phyloP scores from a whole-genome alignment of 2,329 filamentous ascomycete species.

The Cryphonectria carpinicola region DNA sequence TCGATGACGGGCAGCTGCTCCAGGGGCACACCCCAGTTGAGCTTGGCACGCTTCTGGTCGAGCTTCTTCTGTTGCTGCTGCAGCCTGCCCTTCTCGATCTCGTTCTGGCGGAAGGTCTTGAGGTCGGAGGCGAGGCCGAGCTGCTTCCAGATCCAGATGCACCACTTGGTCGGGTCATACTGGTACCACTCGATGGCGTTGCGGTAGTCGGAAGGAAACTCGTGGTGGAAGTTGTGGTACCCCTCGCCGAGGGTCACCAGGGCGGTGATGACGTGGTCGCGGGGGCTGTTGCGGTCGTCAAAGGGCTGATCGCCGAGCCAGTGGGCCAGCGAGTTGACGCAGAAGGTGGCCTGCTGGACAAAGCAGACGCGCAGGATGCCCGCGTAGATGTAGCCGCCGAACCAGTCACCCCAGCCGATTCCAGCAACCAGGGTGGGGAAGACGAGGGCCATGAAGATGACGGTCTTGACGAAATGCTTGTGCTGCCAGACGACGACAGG shows the following conservation, averaged over 20 bases:
- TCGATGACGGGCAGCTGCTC: slow-evolving; percentile 84
- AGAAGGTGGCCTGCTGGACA: slow-evolving; percentile 91
- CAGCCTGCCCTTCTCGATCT: slow-evolving; percentile 88
- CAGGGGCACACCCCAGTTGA: slow-evolving; percentile 86
- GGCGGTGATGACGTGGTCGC: slow-evolving; percentile 85
- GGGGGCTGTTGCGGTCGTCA: slow-evolving; percentile 88
- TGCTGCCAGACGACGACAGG: slow-evolving; percentile 86
- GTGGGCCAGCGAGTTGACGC: slow-evolving; percentile 88
- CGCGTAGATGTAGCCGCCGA: slow-evolving; percentile 81
- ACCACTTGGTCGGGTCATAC: slow-evolving; percentile 92
- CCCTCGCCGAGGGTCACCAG: slow-evolving; percentile 82
- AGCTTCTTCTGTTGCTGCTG: slow-evolving; percentile 93
- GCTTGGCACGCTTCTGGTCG: slow-evolving; percentile 78
- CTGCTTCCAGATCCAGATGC: slow-evolving; percentile 83
- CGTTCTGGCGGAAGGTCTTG: slow-evolving; percentile 89
- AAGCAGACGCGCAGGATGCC: slow-evolving; percentile 88
- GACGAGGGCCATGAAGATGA: slow-evolving; percentile 75
- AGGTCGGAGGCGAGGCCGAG: slow-evolving; percentile 83
- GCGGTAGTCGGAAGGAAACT: slow-evolving; percentile 91
- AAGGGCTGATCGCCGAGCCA: slow-evolving; percentile 93
- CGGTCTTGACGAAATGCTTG: slow-evolving; percentile 80
- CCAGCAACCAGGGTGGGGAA: slow-evolving; percentile 78
- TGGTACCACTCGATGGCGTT: slow-evolving; percentile 91
- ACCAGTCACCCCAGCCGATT: slow-evolving; percentile 79
- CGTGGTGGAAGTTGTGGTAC: slow-evolving; percentile 96